phyloP scores from a whole-genome alignment of 495 filamentous ascomycete genomes.

The Astrocystis sublimbata region DNA sequence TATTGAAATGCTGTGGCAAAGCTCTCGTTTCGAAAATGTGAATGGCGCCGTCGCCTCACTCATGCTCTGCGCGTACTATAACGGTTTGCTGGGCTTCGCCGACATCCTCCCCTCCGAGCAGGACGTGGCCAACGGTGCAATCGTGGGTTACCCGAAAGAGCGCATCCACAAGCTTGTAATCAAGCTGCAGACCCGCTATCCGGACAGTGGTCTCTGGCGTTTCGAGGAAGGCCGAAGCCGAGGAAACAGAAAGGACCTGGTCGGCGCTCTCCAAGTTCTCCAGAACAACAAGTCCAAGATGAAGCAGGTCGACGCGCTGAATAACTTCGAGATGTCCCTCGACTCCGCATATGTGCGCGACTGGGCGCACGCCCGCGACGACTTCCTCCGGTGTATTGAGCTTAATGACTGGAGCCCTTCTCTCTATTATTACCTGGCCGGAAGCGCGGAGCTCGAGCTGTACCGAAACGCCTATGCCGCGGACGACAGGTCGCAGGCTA shows the following conservation, averaged over 20 bases:
- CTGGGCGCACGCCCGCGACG: conserved; percentile 68
- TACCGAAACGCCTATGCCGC: conserved; percentile 64
- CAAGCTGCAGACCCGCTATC: conserved; percentile 75
- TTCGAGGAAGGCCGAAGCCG: conserved; percentile 86
- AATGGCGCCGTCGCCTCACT: conserved; percentile 89
- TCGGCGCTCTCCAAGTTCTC: conserved; percentile 67
- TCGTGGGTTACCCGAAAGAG: conserved; percentile 69
- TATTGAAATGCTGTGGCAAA: conserved; percentile 86
- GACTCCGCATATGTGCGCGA: conserved; percentile 75
- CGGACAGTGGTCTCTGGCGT: conserved; percentile 81
- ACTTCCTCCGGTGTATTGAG: conserved; percentile 76
- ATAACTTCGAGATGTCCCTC: conserved; percentile 81
- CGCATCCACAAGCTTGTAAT: conserved; percentile 67
- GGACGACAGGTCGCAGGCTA: conserved; percentile 54
- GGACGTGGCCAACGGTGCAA: conserved; percentile 50
- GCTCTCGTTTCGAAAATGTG: conserved; percentile 81
- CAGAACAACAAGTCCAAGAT: conserved; percentile 64
- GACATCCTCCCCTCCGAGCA: conserved; percentile 76
- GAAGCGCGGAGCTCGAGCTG: conserved; percentile 70
- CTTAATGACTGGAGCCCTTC: conserved; percentile 91
- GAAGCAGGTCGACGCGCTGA: conserved; percentile 79
- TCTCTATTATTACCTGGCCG: conserved; percentile 89
- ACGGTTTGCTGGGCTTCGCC: conserved; percentile 78
- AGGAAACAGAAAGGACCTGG: conserved; percentile 64
- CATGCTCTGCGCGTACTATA: conserved; percentile 81